Evolutionary conservation across 2,329 filamentous ascomycete species (phyloP).

Genomic region (Eutypa lata): DNA sequence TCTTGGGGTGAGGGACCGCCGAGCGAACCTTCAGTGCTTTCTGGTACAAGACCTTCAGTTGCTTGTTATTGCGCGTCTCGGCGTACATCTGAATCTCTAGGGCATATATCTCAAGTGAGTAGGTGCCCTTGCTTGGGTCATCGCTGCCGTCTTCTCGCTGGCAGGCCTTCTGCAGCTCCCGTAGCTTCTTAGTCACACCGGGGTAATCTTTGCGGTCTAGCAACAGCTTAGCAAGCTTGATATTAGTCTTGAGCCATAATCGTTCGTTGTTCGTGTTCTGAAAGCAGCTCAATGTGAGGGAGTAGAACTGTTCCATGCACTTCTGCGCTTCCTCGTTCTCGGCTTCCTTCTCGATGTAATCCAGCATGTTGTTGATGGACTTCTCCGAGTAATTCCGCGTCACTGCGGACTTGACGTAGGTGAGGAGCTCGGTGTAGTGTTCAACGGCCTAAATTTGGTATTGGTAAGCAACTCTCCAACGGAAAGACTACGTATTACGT

Average conservation of each 20-base stretch:
- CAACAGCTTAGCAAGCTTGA: slow-evolving; percentile 89
- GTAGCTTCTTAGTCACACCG: slow-evolving; percentile 76
- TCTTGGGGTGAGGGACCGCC: slow-evolving; percentile 96
- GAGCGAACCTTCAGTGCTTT: slow-evolving; percentile 88
- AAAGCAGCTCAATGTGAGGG: slow-evolving; percentile 87
- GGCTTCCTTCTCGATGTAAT: slow-evolving; percentile 91
- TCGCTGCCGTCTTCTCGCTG: slow-evolving; percentile 83
- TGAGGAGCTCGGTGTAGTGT: slow-evolving; percentile 92
- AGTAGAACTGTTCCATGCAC: slow-evolving; percentile 95
- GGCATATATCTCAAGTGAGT: slow-evolving; percentile 92
- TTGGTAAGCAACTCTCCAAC: slow-evolving; percentile 18
- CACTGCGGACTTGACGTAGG: slow-evolving; percentile 94
- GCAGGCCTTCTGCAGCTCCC: slow-evolving; percentile 85
- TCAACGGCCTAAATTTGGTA: slow-evolving; percentile 65
- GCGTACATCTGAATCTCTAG: slow-evolving; percentile 99
- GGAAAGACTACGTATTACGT: too few relatives aligned
- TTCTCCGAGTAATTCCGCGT: slow-evolving; percentile 99
- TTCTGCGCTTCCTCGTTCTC: slow-evolving; percentile 65
- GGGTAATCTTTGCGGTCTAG: slow-evolving; percentile 87
- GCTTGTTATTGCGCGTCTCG: slow-evolving; percentile 95
- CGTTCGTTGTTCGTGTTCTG: slow-evolving; percentile 97
- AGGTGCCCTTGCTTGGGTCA: slow-evolving; percentile 93
- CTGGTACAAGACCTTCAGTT: slow-evolving; percentile 88
- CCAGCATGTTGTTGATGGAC: slow-evolving; percentile 98
- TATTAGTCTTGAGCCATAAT: slow-evolving; percentile 96